Base-by-base conservation (phyloP, 805 yeast genomes). In the Lipomyces orientalis region DNA sequence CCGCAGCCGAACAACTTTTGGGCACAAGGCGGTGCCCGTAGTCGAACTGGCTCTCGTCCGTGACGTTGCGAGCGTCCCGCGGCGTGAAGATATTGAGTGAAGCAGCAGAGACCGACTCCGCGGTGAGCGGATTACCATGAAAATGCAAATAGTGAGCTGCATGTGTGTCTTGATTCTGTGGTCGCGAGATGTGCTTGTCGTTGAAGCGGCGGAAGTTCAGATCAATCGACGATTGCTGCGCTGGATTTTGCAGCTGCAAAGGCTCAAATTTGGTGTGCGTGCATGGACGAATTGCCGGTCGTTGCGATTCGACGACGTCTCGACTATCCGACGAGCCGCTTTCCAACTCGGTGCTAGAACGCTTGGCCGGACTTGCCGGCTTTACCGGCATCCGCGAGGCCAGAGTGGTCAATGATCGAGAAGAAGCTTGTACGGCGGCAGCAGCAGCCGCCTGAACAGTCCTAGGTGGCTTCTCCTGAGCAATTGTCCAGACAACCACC, bases 351-450 rank as follows among this genome's bases (percentile, higher is more conserved):
- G 34, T 10, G 34, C 55, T 52, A 52, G 52, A 43, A 6, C 61
- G 60, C 57, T 62, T 56, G 9, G 29, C 34, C 2, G 60, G 54
- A 39, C 29, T 56, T 22, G 22, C 52, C 35, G 65, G 65, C 57
- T 34, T 31, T 35, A 34, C 54, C 39, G 60, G 59, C 59, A 58
- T 58, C 58, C 55, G 54, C 37, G 31, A 51, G 16, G 63, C 63
- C 14, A 43, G 19, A 25, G 60, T 59, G 29, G 10, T 60, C 33
- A 54, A 49, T n/a, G 66, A 60, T 55, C 57, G 49, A 16, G 46
- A 46, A 25, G 62, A 63, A 29, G 62, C 66, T 31, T 58, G 58
- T n/a, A 63, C 62, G 8, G 66, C 62, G 2, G 66, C 60, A n/a
- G 59, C 60, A 9, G 66, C 62, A 25, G 62, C 58, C 10, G 62